Conservation (phyloP, 768 basidiomycete genomes). For the Leccinum longicurvipes region DNA sequence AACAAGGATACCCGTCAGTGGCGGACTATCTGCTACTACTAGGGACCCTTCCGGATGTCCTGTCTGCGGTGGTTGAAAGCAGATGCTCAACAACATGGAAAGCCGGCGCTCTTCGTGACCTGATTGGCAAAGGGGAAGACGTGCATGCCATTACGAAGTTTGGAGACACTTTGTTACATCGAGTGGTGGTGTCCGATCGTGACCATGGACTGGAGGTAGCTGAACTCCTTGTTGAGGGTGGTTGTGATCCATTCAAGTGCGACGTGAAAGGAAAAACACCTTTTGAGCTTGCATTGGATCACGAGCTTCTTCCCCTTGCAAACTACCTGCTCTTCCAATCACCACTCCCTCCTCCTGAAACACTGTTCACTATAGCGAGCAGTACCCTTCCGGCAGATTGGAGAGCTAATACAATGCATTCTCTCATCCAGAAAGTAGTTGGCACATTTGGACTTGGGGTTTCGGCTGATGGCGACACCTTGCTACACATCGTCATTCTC, state of each 20-base stretch:
- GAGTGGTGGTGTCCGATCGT: not conserved
- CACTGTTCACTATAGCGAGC: not conserved
- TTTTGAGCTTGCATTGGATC: slow-evolving; percentile 6
- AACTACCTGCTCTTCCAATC: not conserved
- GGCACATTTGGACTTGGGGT: not conserved
- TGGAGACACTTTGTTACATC: not conserved
- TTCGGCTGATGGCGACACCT: not conserved
- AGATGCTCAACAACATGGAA: not conserved
- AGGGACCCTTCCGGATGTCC: not conserved
- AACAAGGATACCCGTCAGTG: not conserved
- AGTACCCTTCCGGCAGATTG: not conserved
- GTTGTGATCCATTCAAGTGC: not conserved
- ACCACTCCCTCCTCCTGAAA: not conserved
- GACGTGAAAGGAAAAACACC: not conserved
- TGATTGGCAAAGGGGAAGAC: not conserved
- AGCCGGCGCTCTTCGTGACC: not conserved
- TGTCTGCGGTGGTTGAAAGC: not conserved
- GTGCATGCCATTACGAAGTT: not conserved
- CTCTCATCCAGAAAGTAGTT: not conserved
- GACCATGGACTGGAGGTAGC: not conserved
- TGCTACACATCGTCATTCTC: not conserved
- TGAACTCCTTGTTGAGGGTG: slow-evolving; percentile 1
- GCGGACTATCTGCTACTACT: slow-evolving; percentile 1
- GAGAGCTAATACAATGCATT: not conserved
- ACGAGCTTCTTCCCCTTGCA: not conserved